Conservation (phyloP, 73 alveolate genomes). For the Durusdinium trenchii region DNA sequence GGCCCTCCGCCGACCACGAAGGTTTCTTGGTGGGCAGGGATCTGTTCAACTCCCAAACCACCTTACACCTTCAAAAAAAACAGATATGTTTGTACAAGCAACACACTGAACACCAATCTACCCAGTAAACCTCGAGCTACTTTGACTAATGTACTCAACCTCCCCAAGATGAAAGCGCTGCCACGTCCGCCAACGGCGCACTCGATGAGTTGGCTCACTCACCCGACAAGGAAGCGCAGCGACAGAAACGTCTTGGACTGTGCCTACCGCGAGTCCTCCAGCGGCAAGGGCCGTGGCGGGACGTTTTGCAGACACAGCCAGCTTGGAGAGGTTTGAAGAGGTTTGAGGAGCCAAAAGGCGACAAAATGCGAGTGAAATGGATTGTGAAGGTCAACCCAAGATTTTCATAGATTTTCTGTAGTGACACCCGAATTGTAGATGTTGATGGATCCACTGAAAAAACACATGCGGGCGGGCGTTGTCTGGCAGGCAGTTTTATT, state of each 20-base stretch:
- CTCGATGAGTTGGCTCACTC: background rate
- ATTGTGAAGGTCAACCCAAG: no score
- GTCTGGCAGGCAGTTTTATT: no score
- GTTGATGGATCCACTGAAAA: no score
- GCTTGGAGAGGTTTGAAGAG: background rate
- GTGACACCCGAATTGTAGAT: no score
- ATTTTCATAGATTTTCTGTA: no score
- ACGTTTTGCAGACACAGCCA: background rate
- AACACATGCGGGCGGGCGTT: no score
- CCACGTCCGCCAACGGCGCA: background rate
- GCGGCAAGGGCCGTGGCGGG: background rate
- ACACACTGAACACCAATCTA: background rate
- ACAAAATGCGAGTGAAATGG: no score
- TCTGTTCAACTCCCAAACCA: no score
- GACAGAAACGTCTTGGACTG: slow-evolving; percentile 60
- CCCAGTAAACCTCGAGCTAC: background rate
- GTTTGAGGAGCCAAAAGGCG: background rate
- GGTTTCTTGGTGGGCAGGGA: no score
- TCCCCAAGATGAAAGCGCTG: background rate
- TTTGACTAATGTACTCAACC: background rate
- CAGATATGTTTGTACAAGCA: no score
- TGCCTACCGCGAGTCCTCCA: slow-evolving; percentile 43
- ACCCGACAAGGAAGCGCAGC: slow-evolving; percentile 32
- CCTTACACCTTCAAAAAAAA: no score
- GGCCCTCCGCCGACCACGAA: background rate